phyloP scores from a whole-genome alignment of 2,329 filamentous ascomycete species.

The Colletotrichum orbiculare region DNA sequence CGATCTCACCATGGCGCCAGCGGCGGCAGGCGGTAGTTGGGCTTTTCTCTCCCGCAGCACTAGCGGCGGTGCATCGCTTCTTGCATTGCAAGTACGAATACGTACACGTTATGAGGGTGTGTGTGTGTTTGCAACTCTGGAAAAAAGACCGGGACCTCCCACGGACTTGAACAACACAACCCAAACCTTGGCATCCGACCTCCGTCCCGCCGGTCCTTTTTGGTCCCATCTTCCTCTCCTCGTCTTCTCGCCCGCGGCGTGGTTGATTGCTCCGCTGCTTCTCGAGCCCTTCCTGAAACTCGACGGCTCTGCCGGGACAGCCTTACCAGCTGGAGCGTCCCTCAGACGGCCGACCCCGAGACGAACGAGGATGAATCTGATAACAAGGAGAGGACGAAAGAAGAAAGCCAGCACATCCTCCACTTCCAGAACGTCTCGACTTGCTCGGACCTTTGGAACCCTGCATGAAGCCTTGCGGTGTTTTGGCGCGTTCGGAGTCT shows the following conservation, averaged over 20 bases:
- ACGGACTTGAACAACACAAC: slow-evolving; percentile 17
- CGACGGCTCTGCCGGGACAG: slow-evolving; percentile 5
- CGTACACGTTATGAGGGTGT: neutral
- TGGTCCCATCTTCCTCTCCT: slow-evolving; percentile 1
- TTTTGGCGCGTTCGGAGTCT: too few species aligned
- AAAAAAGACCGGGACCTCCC: slow-evolving; percentile 4
- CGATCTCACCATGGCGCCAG: slow-evolving; percentile 26
- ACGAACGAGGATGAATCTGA: slow-evolving; percentile 3
- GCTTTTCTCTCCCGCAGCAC: too few species aligned
- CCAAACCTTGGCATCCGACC: slow-evolving; percentile 34
- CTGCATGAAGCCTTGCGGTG: too few species aligned
- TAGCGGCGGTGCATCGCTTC: too few species aligned
- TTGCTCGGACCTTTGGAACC: neutral
- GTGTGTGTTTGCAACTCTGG: slow-evolving; percentile 12
- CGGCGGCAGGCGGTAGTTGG: slow-evolving; percentile 25
- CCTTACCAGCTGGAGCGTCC: slow-evolving; percentile 1
- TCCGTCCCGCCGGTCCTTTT: slow-evolving; percentile 18
- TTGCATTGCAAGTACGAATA: too few species aligned
- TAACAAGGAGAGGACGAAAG: neutral
- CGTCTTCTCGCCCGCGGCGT: neutral
- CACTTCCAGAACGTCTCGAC: neutral
- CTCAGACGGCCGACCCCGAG: slow-evolving; percentile 17
- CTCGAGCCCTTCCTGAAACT: slow-evolving; percentile 30
- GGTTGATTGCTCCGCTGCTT: neutral
- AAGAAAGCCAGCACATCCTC: neutral